These are phyloP conservation scores for Hevea brasiliensis DNA, from an alignment of 345 rosid species.

Conservation along the genomic window DNA sequence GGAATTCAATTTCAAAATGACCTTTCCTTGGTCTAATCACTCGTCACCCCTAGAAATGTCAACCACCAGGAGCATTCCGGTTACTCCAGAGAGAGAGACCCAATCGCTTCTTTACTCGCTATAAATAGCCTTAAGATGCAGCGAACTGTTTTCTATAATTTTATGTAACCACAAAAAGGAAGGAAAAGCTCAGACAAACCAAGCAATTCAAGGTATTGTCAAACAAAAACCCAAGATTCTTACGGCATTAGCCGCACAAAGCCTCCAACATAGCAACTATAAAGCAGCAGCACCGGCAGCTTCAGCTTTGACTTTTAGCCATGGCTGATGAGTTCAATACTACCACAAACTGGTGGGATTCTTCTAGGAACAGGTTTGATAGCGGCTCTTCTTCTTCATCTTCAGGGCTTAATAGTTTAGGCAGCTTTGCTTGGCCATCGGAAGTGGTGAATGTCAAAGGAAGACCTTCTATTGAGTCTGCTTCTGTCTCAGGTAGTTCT, in stretches of 20 bases:
- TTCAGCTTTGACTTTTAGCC: slow-evolving; percentile 10
- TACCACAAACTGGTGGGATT: slow-evolving; percentile 66
- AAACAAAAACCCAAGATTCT: neutral
- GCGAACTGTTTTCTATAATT: slow-evolving; percentile 50
- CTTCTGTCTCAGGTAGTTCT: slow-evolving; percentile 47
- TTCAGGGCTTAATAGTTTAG: slow-evolving; percentile 42
- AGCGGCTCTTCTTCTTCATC: slow-evolving; percentile 54
- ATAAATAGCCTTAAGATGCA: slow-evolving; percentile 32
- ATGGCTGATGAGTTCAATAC: slow-evolving; percentile 68
- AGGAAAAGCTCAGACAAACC: neutral
- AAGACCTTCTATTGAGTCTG: slow-evolving; percentile 67
- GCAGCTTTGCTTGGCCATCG: slow-evolving; percentile 56
- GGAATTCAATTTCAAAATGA: slow-evolving; percentile 36
- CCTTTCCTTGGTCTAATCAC: slow-evolving; percentile 35
- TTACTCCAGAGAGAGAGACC: no score
- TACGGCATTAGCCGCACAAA: no score
- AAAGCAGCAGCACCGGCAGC: slow-evolving; percentile 14
- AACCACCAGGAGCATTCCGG: slow-evolving; percentile 26
- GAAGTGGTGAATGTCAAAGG: slow-evolving; percentile 45
- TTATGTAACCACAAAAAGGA: slow-evolving; percentile 28
- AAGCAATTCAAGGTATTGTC: neutral
- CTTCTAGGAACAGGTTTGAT: slow-evolving; percentile 51
- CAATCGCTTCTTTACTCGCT: slow-evolving; percentile 5
- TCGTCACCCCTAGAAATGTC: slow-evolving; percentile 44
- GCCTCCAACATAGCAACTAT: slow-evolving; percentile 9